phyloP scores from a whole-genome alignment of 805 yeast species.

The Grigorovia yakushimaensis region DNA sequence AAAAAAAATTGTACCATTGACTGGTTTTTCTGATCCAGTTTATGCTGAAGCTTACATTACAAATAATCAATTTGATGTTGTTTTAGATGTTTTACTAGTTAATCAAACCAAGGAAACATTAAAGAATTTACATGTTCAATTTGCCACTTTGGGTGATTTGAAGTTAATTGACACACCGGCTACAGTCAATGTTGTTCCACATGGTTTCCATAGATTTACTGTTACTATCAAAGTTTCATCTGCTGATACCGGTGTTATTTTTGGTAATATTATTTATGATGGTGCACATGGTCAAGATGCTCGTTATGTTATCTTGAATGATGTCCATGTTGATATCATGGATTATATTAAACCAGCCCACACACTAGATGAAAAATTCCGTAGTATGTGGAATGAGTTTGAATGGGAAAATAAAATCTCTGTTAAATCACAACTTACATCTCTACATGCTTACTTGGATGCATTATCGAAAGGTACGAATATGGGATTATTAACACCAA shows the following conservation, averaged over 20 bases:
- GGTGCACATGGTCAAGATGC: constrained; percentile 89
- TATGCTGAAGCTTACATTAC: constrained; percentile 95
- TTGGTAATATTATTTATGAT: constrained; percentile 94
- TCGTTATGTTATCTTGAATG: constrained; percentile 84
- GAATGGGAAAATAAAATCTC: constrained; percentile 99
- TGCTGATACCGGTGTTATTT: constrained; percentile 96
- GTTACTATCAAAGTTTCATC: constrained; percentile 89
- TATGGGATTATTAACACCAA: constrained; percentile 89
- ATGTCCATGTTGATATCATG: constrained; percentile 92
- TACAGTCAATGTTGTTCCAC: constrained; percentile 90
- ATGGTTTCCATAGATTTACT: constrained; percentile 85
- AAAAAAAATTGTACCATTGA: constrained; percentile 80
- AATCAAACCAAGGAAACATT: constrained; percentile 89
- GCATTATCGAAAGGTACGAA: constrained; percentile 67
- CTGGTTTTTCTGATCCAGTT: constrained; percentile 98
- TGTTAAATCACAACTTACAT: constrained; percentile 56
- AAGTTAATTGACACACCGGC: constrained; percentile 89
- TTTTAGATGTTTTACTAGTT: constrained; percentile 83
- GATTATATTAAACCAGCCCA: constrained; percentile 95
- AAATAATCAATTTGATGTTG: constrained; percentile 95
- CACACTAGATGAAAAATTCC: constrained; percentile 80
- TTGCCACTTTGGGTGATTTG: constrained; percentile 92
- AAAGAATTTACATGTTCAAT: constrained; percentile 85
- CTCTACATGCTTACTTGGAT: constrained; percentile 70
- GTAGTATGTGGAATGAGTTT: constrained; percentile 98